phyloP scores from a whole-genome alignment of 148 eudicot species.

The Tetragonia tetragonoides region DNA sequence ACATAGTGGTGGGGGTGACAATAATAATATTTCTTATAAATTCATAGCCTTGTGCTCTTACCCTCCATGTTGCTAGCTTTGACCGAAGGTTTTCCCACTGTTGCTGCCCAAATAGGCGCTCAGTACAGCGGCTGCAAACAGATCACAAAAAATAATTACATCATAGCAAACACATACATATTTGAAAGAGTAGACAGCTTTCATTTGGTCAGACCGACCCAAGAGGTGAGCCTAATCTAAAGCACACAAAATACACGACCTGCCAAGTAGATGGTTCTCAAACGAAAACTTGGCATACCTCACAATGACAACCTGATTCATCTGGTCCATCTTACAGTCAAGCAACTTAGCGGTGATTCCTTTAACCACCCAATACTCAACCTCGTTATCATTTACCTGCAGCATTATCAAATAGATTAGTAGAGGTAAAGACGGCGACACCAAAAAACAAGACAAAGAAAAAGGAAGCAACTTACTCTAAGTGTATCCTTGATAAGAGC shows the following conservation, averaged over 20 bases:
- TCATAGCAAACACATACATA: neutral
- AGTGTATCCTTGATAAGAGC: conserved; percentile 73
- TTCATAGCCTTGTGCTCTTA: conserved; percentile 26
- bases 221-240: too few species aligned
- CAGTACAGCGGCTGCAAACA: conserved; percentile 61
- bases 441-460: neutral
- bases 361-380: conserved; percentile 84
- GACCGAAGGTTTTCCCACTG: conserved; percentile 77
- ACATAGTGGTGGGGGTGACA: neutral
- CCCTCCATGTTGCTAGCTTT: conserved; percentile 88
- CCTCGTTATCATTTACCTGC: conserved; percentile 80
- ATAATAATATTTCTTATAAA: neutral
- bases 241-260: too few species aligned
- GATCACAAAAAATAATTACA: neutral
- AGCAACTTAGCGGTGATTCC: conserved; percentile 79
- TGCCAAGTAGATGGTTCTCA: neutral
- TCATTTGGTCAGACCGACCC: too few species aligned
- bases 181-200: neutral
- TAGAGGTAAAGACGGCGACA: neutral
- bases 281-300: conserved; percentile 44
- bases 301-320: conserved; percentile 73
- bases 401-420: conserved; percentile 6
- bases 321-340: conserved; percentile 93
- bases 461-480: conserved; percentile 39
- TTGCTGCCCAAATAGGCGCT: conserved; percentile 75